A percentile compares a stretch with the other conserved stretches of the same genome.
Conservation (phyloP, 176 grass and related monocot genomes). For the Lolium rigidum region DNA sequence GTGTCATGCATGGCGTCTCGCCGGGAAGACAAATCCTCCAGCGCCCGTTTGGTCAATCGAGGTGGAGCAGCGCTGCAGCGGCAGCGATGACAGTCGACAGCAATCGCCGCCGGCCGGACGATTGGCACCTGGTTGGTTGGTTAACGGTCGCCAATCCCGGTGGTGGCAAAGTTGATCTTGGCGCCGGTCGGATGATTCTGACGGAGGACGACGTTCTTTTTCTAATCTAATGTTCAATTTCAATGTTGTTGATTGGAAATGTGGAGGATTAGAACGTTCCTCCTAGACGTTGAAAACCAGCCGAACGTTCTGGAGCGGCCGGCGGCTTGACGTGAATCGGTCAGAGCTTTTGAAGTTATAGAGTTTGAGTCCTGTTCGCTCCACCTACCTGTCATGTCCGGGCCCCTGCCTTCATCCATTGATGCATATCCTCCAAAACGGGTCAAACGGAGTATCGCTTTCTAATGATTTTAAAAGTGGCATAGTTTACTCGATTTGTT, state of each 20-base stretch:
- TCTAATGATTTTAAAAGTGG: background rate
- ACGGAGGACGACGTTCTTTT: slow-evolving; percentile 6
- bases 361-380: background rate
- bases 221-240: background rate
- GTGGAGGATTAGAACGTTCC: background rate
- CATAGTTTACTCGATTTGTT: background rate
- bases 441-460: background rate
- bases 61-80: background rate
- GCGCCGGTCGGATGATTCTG: background rate
- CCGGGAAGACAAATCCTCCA: background rate
- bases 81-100: background rate
- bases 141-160: background rate
- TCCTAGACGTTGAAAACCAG: background rate
- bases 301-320: background rate
- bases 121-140: background rate
- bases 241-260: background rate
- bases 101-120: background rate
- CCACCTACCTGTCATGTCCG: background rate
- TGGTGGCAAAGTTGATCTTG: background rate
- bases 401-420: background rate
- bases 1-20: background rate
- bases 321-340: slow-evolving; percentile 27
- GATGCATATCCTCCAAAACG: background rate
- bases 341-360: background rate
- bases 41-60: background rate